These are phyloP conservation scores for Rhexocercosporidium sp. DNA, from an alignment of 2,329 filamentous ascomycete species.

Conservation along the genomic window DNA sequence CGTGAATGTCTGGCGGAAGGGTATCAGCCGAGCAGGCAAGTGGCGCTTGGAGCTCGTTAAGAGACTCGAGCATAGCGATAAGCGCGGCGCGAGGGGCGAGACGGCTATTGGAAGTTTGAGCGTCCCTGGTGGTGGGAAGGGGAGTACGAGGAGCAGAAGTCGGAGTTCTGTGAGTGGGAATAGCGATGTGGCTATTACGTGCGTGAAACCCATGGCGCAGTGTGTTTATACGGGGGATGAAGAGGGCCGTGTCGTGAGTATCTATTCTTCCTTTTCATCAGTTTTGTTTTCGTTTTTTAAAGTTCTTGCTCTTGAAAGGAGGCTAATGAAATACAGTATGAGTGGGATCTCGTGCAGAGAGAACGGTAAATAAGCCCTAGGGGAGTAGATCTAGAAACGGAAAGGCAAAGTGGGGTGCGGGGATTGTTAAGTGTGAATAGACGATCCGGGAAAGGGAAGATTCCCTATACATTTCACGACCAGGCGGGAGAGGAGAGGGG, in stretches of 20 bases:
- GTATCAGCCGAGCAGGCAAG: conserved; percentile 45
- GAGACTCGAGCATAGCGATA: conserved; percentile 79
- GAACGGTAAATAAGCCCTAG: not conserved
- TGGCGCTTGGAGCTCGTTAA: conserved; percentile 78
- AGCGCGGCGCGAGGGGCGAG: conserved; percentile 61
- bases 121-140: conserved; percentile 32
- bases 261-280: conserved; percentile 7
- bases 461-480: not conserved
- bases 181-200: conserved; percentile 76
- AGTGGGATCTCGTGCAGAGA: conserved; percentile 23
- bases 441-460: not conserved
- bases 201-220: conserved; percentile 81
- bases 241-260: conserved; percentile 83
- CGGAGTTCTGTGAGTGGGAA: conserved; percentile 43
- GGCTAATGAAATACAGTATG: conserved; percentile 9
- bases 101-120: conserved; percentile 31
- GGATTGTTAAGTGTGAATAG: not conserved
- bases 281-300: not conserved
- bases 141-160: conserved; percentile 21
- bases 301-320: too few relatives aligned
- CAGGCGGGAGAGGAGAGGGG: not conserved
- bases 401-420: not conserved
- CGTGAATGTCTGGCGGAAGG: conserved; percentile 76
- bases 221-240: conserved; percentile 94
- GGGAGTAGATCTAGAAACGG: not conserved